Percentiles rank a stretch among this genome's conserved stretches.
Evolutionary conservation across 495 filamentous ascomycete genomes (phyloP).

Genomic region (Achaetomiella virescens): DNA sequence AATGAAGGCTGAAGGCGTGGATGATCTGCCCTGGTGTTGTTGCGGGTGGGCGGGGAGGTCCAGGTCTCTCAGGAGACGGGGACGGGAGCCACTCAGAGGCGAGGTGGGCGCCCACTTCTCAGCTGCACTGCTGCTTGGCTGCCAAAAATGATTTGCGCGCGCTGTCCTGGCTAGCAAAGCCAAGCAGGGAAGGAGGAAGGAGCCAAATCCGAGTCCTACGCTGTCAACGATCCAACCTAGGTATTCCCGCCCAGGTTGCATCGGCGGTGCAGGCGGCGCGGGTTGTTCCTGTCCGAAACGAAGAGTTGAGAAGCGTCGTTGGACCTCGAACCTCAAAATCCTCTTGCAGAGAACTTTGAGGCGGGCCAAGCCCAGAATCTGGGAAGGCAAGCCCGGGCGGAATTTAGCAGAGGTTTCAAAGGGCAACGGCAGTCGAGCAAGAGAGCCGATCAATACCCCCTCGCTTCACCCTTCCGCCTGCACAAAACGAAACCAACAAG

Average conservation of each 20-base stretch:
- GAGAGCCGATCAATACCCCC: background rate
- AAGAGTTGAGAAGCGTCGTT: background rate
- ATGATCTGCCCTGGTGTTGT: background rate
- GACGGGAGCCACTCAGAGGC: slow-evolving; percentile 7
- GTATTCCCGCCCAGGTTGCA: background rate
- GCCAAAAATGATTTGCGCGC: background rate
- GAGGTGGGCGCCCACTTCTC: background rate
- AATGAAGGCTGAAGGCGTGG: slow-evolving; percentile 7
- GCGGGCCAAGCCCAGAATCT: background rate
- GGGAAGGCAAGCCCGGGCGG: background rate
- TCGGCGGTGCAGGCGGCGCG: slow-evolving; percentile 11
- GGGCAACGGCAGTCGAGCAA: slow-evolving; percentile 16
- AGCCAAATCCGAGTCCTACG: background rate
- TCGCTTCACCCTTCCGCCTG: slow-evolving; percentile 3
- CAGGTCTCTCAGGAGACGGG: slow-evolving; percentile 22
- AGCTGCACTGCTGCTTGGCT: background rate
- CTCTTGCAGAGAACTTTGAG: background rate
- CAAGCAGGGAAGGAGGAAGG: background rate
- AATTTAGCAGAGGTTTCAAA: slow-evolving; percentile 24
- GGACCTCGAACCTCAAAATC: background rate
- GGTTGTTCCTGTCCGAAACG: background rate
- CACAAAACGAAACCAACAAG: slow-evolving; percentile 9
- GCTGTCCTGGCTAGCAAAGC: background rate
- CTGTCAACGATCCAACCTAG: background rate
- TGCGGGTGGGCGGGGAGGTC: slow-evolving; percentile 10